Conservation (phyloP, 805 yeast species). For the Ogataea parapolymorpha region DNA sequence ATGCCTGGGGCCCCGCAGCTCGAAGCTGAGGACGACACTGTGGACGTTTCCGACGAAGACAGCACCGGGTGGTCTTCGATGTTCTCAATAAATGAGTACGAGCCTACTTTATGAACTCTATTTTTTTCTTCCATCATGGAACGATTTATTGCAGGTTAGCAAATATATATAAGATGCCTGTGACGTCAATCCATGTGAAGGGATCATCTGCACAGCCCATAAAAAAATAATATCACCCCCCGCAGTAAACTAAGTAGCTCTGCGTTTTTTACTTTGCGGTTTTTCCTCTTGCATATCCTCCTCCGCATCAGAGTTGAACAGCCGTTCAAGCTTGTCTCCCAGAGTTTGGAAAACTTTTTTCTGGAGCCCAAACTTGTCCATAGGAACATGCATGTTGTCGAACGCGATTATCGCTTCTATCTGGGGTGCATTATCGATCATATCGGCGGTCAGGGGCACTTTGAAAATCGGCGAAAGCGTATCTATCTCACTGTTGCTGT, state of each 20-base stretch:
- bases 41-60: constrained; percentile 12
- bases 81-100: constrained; percentile 19
- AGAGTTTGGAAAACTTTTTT: constrained; percentile 29
- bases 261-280: constrained; percentile 5
- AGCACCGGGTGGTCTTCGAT: constrained; percentile 9
- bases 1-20: constrained; percentile 10
- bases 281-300: constrained; percentile 6
- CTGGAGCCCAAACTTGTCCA: constrained; percentile 40
- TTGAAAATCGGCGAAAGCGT: constrained; percentile 25
- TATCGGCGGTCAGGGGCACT: not conserved
- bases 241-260: constrained; percentile 3
- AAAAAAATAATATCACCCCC: not conserved
- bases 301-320: constrained; percentile 25
- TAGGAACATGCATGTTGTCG: constrained; percentile 58
- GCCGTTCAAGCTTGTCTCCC: constrained; percentile 24
- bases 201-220: constrained; percentile 1
- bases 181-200: constrained; percentile 8
- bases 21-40: constrained; percentile 12
- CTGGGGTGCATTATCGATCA: constrained; percentile 26
- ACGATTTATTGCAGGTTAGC: not conserved
- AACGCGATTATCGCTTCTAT: constrained; percentile 49
- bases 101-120: constrained; percentile 5
- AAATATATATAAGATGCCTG: not conserved
- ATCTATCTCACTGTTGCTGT: constrained; percentile 21
- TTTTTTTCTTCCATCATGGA: constrained; percentile 1